These are phyloP conservation scores for Metschnikowia vanudenii DNA, from an alignment of 805 yeast genomes.

Conservation along the genomic window DNA sequence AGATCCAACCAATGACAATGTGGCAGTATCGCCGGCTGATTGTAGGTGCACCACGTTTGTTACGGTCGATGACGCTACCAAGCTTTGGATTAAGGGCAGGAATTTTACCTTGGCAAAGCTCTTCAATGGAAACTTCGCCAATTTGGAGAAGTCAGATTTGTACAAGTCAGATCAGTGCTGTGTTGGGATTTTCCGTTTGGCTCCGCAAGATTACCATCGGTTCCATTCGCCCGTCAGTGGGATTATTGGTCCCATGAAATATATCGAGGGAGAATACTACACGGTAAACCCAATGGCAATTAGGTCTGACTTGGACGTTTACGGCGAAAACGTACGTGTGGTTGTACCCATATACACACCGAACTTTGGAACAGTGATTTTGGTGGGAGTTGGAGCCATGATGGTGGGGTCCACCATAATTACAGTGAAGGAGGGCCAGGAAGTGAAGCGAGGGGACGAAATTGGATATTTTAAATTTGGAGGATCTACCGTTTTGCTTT, in stretches of 20 bases:
- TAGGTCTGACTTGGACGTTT: constrained; percentile 82
- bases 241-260: constrained; percentile 57
- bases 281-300: constrained; percentile 98
- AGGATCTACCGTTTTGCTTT: constrained; percentile 78
- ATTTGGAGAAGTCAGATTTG: constrained; percentile 39
- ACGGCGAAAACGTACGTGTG: constrained; percentile 84
- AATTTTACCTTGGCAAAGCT: constrained; percentile 67
- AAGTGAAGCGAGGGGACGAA: constrained; percentile 70
- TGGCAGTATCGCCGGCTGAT: constrained; percentile 81
- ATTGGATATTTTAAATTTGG: constrained; percentile 95
- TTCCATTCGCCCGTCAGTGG: constrained; percentile 90
- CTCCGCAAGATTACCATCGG: constrained; percentile 96
- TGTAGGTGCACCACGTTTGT: constrained; percentile 75
- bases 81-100: constrained; percentile 87
- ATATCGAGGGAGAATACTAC: constrained; percentile 86
- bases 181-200: constrained; percentile 78
- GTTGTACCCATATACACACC: constrained; percentile 73
- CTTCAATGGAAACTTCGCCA: constrained; percentile 45
- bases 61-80: constrained; percentile 58
- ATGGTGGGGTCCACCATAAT: constrained; percentile 92
- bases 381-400: constrained; percentile 94
- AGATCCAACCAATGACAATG: constrained; percentile 44
- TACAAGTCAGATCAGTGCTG: constrained; percentile 47
- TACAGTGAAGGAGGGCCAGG: constrained; percentile 60
- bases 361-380: constrained; percentile 73